Conservation (phyloP, 139 green algal genomes). For the Coelastrella sp. region DNA sequence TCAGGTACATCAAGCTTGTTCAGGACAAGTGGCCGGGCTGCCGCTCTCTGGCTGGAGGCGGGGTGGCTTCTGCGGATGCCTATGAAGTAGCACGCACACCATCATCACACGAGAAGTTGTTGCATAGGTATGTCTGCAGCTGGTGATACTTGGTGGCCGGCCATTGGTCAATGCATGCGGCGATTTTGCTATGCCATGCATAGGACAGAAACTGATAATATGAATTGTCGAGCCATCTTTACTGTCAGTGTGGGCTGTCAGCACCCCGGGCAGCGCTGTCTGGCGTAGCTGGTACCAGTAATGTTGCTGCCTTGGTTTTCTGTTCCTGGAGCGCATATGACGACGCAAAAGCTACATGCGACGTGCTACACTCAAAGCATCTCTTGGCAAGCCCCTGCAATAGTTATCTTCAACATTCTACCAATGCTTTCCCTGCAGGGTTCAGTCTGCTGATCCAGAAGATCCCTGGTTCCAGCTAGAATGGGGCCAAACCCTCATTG, state of each 20-base stretch:
- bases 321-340: too few relatives aligned
- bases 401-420: not conserved
- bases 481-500: constrained; percentile 75
- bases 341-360: too few relatives aligned
- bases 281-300: too few relatives aligned
- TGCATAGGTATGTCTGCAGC: constrained; percentile 39
- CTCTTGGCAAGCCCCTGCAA: not conserved
- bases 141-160: not conserved
- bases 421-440: constrained; percentile 44
- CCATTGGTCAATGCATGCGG: too few relatives aligned
- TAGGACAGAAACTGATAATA: too few relatives aligned
- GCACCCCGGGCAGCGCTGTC: too few relatives aligned
- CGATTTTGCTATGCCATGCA: too few relatives aligned
- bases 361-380: too few relatives aligned
- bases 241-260: too few relatives aligned
- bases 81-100: not conserved
- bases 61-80: not conserved
- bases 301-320: too few relatives aligned
- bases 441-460: constrained; percentile 69
- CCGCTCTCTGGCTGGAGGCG: not conserved
- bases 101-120: constrained; percentile 48
- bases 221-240: too few relatives aligned
- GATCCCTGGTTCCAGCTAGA: constrained; percentile 84
- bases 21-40: not conserved
- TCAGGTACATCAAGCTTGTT: constrained; percentile 38